A percentile compares a stretch with the other conserved stretches of the same genome.
Evolutionary conservation across 2,329 filamentous ascomycete species (phyloP).

Genomic region (Aspergillus phoenicis): DNA sequence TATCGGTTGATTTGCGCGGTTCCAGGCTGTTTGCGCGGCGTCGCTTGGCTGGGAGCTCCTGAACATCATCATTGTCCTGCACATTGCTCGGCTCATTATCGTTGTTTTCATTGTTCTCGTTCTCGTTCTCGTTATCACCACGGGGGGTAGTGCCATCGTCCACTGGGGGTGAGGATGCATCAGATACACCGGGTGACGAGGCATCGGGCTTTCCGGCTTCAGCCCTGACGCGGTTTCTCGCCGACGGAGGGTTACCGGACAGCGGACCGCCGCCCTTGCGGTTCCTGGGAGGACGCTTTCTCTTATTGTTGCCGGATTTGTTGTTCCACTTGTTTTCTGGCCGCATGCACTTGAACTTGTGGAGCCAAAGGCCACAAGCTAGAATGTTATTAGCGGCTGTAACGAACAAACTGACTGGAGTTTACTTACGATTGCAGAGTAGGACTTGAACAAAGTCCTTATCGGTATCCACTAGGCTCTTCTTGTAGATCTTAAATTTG

Average conservation of each 20-base stretch:
- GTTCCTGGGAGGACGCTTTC: slow-evolving; percentile 42
- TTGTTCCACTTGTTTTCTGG: slow-evolving; percentile 83
- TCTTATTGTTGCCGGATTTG: slow-evolving; percentile 53
- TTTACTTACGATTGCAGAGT: slow-evolving; percentile 79
- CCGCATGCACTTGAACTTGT: slow-evolving; percentile 82
- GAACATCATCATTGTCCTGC: slow-evolving; percentile 34
- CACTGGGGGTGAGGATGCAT: slow-evolving; percentile 40
- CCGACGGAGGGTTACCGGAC: slow-evolving; percentile 29
- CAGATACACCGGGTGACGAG: slow-evolving; percentile 44
- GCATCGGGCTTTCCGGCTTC: slow-evolving; percentile 33
- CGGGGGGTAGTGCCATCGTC: slow-evolving; percentile 40
- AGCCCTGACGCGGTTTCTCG: slow-evolving; percentile 36
- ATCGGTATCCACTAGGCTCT: slow-evolving; percentile 67
- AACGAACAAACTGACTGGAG: not conserved
- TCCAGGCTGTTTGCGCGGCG: slow-evolving; percentile 54
- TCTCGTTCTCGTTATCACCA: slow-evolving; percentile 31
- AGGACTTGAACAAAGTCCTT: slow-evolving; percentile 72
- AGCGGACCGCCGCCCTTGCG: slow-evolving; percentile 38
- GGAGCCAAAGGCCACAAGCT: slow-evolving; percentile 93
- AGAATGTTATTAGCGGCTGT: slow-evolving; percentile 13
- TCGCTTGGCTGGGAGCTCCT: slow-evolving; percentile 41
- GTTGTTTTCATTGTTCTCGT: slow-evolving; percentile 3
- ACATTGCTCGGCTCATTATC: slow-evolving; percentile 24
- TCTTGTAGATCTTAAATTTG: slow-evolving; percentile 74
- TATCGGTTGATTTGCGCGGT: slow-evolving; percentile 40